phyloP scores from a whole-genome alignment of 768 basidiomycete genomes.

The Trametes villosa region DNA sequence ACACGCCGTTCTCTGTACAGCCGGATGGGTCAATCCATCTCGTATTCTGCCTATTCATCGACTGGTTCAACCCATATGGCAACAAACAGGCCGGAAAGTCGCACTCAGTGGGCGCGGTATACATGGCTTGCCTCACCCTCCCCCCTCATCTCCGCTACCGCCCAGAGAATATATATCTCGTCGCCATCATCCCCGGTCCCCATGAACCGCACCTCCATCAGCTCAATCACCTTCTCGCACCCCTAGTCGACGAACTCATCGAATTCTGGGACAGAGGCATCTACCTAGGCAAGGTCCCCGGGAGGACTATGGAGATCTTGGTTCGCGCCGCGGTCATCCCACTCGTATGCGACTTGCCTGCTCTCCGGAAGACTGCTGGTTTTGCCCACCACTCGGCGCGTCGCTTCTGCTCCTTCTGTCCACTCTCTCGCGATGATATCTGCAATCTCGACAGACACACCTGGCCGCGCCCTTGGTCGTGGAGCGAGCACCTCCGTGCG shows the following conservation, averaged over 20 bases:
- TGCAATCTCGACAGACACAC: conserved; percentile 30
- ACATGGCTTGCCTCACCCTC: conserved; percentile 33
- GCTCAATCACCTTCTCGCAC: conserved; percentile 44
- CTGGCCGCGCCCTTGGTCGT: conserved; percentile 29
- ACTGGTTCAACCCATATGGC: conserved; percentile 25
- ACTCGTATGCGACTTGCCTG: conserved; percentile 43
- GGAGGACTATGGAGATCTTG: conserved; percentile 31
- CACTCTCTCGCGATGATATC: conserved; percentile 31
- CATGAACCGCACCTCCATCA: conserved; percentile 37
- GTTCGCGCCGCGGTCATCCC: conserved; percentile 36
- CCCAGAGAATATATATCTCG: conserved; percentile 45
- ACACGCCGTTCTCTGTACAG: not conserved
- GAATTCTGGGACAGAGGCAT: conserved; percentile 40
- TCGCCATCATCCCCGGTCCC: conserved; percentile 47
- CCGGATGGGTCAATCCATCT: conserved; percentile 7
- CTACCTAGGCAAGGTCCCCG: conserved; percentile 29
- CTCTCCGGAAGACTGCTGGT: conserved; percentile 37
- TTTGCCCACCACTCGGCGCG: conserved; percentile 28
- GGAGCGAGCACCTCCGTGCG: conserved; percentile 24
- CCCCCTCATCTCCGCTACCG: conserved; percentile 27
- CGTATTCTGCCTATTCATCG: conserved; percentile 18
- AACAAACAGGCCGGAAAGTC: conserved; percentile 16
- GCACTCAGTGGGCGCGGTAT: conserved; percentile 26
- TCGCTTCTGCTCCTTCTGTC: conserved; percentile 38
- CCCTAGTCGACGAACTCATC: conserved; percentile 43